A percentile compares a stretch with the other conserved stretches of the same genome.
These are phyloP conservation scores for Russula compacta DNA, from an alignment of 768 basidiomycete species.

Conservation along the genomic window DNA sequence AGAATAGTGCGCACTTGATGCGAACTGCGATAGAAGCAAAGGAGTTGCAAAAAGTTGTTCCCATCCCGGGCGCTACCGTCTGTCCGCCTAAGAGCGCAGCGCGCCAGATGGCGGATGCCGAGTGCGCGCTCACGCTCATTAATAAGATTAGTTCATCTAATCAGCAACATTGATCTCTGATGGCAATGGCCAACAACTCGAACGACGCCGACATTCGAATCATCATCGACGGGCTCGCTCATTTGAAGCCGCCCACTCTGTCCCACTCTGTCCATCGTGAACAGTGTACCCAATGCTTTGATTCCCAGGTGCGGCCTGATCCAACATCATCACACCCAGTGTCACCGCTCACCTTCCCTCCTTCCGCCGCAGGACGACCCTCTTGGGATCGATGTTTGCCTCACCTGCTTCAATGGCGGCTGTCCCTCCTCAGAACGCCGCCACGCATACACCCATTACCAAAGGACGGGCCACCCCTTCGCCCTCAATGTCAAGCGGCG, in stretches of 20 bases:
- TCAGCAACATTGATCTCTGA: background rate
- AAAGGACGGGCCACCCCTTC: slow-evolving; percentile 65
- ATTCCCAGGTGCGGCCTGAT: slow-evolving; percentile 57
- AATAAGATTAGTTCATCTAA: slow-evolving; percentile 6
- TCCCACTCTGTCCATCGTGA: slow-evolving; percentile 77
- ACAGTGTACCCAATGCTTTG: slow-evolving; percentile 97
- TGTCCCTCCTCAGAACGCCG: slow-evolving; percentile 56
- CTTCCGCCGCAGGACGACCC: slow-evolving; percentile 48
- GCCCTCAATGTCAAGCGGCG: slow-evolving; percentile 75
- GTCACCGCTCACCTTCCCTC: background rate
- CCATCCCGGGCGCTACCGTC: background rate
- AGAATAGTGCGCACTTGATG: too few species aligned
- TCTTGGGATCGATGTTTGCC: slow-evolving; percentile 79
- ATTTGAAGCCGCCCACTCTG: slow-evolving; percentile 46
- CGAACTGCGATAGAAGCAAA: background rate
- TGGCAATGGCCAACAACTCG: slow-evolving; percentile 30
- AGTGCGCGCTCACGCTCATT: background rate
- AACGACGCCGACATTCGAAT: background rate
- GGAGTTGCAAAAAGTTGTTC: background rate
- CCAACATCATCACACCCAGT: background rate
- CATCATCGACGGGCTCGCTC: slow-evolving; percentile 35
- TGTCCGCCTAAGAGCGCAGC: too few species aligned
- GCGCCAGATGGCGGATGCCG: slow-evolving; percentile 6
- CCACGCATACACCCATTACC: slow-evolving; percentile 66
- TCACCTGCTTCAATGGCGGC: slow-evolving; percentile 90